phyloP scores from a whole-genome alignment of 2,329 filamentous ascomycete species.

The Lojkania enalia region DNA sequence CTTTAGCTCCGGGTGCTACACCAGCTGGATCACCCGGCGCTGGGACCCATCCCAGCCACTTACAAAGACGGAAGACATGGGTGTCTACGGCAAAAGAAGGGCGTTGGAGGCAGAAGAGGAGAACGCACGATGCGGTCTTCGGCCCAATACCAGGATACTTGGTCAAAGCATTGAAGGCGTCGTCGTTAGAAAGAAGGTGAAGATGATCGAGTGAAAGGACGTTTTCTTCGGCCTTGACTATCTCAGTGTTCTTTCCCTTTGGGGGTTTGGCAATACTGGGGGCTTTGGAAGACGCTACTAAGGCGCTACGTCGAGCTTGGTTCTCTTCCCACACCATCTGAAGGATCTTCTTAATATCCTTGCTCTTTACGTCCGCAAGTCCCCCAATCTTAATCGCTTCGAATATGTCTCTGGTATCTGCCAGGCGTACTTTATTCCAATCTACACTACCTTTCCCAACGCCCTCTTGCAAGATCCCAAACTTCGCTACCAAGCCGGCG shows the following conservation, averaged over 20 bases:
- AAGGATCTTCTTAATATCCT: slow-evolving; percentile 72
- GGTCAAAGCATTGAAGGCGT: slow-evolving; percentile 61
- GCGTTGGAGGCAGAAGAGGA: slow-evolving; percentile 66
- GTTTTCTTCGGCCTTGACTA: slow-evolving; percentile 59
- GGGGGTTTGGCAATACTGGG: slow-evolving; percentile 50
- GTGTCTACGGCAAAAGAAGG: slow-evolving; percentile 69
- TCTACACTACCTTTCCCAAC: slow-evolving; percentile 72
- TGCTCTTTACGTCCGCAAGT: slow-evolving; percentile 70
- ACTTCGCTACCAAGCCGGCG: slow-evolving; percentile 64
- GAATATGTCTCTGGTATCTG: slow-evolving; percentile 63
- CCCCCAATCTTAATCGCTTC: slow-evolving; percentile 72
- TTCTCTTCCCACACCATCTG: slow-evolving; percentile 73
- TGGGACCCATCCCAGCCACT: slow-evolving; percentile 66
- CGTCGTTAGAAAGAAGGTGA: slow-evolving; percentile 57
- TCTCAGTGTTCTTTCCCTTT: slow-evolving; percentile 60
- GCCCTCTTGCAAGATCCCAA: slow-evolving; percentile 64
- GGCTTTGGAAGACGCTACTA: slow-evolving; percentile 45
- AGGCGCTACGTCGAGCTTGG: slow-evolving; percentile 56
- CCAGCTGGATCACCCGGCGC: slow-evolving; percentile 40
- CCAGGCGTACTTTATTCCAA: slow-evolving; percentile 70
- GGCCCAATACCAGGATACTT: slow-evolving; percentile 66
- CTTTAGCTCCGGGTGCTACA: slow-evolving; percentile 38
- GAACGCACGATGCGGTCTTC: slow-evolving; percentile 68
- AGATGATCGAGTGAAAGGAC: slow-evolving; percentile 68
- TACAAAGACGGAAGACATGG: slow-evolving; percentile 65